Percentiles rank a stretch among this genome's conserved stretches.
These are phyloP conservation scores for Mrakia gelida DNA, from an alignment of 768 basidiomycete genomes.

Conservation along the genomic window DNA sequence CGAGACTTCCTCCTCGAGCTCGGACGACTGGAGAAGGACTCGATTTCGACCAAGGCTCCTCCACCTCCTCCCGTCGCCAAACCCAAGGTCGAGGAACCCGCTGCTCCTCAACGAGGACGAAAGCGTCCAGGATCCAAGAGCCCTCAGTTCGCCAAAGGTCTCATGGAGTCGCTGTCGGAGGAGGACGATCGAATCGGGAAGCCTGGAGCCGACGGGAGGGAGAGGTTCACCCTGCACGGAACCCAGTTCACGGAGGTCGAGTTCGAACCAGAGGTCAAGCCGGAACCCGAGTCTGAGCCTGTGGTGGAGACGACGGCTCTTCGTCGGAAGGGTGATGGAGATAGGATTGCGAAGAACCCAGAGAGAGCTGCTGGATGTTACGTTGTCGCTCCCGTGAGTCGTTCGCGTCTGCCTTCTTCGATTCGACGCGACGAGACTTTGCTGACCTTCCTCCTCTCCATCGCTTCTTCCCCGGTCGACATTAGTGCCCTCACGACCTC, in stretches of 20 bases:
- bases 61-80: not conserved
- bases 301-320: not conserved
- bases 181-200: not conserved
- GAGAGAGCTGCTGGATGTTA: conserved; percentile 18
- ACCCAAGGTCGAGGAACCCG: not conserved
- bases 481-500: conserved; percentile 30
- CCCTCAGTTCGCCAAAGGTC: not conserved
- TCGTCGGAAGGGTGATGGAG: not conserved
- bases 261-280: not conserved
- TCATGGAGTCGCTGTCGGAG: not conserved
- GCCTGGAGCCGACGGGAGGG: not conserved
- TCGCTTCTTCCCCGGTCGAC: not conserved
- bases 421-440: not conserved
- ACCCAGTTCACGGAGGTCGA: conserved; percentile 23
- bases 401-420: not conserved
- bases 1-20: conserved; percentile 61
- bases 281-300: not conserved
- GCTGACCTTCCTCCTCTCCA: no score
- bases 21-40: conserved; percentile 26
- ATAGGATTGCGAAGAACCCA: not conserved
- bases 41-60: not conserved
- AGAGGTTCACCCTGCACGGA: conserved; percentile 18
- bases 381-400: conserved; percentile 29
- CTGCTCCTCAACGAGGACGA: not conserved
- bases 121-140: not conserved